Conservation (phyloP, 495 filamentous ascomycete genomes). For the Podospora didyma region DNA sequence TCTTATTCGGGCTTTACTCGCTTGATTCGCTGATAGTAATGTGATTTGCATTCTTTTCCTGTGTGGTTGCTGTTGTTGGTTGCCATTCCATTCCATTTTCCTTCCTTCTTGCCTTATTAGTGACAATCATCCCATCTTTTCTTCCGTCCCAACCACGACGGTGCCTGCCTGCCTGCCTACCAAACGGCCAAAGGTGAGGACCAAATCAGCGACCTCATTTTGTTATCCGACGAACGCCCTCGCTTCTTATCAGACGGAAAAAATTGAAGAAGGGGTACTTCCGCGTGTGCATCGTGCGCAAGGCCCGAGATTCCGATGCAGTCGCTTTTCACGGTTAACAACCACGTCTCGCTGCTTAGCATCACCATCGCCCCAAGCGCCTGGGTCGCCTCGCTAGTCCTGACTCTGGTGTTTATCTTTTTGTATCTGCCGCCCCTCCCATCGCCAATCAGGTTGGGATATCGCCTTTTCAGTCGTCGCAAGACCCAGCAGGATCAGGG, state of each 20-base stretch:
- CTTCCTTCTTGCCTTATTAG: neutral
- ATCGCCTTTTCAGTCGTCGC: conserved; percentile 12
- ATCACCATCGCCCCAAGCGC: conserved; percentile 51
- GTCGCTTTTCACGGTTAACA: conserved; percentile 49
- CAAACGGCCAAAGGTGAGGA: neutral
- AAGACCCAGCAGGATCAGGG: too few species aligned
- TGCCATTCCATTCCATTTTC: neutral
- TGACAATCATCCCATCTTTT: neutral
- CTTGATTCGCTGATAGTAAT: neutral
- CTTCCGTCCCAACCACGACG: neutral
- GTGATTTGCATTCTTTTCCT: neutral
- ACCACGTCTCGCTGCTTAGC: conserved; percentile 50
- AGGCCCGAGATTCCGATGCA: conserved; percentile 40
- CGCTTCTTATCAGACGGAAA: too few species aligned
- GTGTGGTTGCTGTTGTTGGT: neutral
- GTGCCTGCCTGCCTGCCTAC: neutral
- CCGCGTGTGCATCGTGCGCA: too few species aligned
- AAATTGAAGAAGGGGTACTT: too few species aligned
- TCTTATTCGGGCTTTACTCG: neutral
- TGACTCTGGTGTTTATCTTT: conserved; percentile 47
- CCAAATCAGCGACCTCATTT: too few species aligned
- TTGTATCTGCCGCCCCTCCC: conserved; percentile 41
- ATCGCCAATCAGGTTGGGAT: conserved; percentile 10
- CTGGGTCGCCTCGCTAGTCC: conserved; percentile 45
- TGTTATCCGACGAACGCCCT: too few species aligned